phyloP scores from a whole-genome alignment of 768 basidiomycete species.

The Auricularia sp. region DNA sequence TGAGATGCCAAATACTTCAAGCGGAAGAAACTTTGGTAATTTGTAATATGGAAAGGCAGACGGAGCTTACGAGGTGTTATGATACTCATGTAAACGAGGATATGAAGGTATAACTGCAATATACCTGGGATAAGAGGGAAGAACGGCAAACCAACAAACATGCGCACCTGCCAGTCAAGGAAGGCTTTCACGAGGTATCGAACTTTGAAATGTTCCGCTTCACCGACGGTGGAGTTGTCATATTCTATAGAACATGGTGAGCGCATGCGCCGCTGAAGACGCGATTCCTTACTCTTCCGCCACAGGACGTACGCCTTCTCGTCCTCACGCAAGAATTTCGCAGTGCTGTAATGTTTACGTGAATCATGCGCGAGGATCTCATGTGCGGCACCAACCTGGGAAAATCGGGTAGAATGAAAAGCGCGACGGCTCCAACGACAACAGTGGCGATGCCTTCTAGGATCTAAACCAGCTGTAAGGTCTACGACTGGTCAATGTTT shows the following conservation, averaged over 20 bases:
- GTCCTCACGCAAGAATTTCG: conserved; percentile 50
- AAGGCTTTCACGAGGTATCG: conserved; percentile 46
- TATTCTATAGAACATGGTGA: conserved; percentile 30
- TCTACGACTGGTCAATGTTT: too few species aligned
- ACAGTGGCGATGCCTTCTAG: conserved; percentile 58
- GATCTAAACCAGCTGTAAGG: conserved; percentile 28
- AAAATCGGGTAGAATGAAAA: conserved; percentile 20
- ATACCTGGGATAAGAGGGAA: conserved; percentile 37
- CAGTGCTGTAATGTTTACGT: conserved; percentile 43
- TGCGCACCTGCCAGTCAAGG: conserved; percentile 51
- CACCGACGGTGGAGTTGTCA: conserved; percentile 45
- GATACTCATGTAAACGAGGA: conserved; percentile 50
- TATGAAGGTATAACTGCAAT: conserved; percentile 40
- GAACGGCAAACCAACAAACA: conserved; percentile 18
- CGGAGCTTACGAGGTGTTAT: conserved; percentile 42
- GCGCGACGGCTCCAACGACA: conserved; percentile 41
- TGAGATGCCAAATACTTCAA: conserved; percentile 56
- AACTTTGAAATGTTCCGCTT: conserved; percentile 50
- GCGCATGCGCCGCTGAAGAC: not conserved
- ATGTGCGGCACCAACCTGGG: not conserved
- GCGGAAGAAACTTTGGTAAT: not conserved
- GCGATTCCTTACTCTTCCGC: conserved; percentile 38
- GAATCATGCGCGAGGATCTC: too few species aligned
- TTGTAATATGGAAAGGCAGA: conserved; percentile 6
- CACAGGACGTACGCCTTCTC: conserved; percentile 46